These are phyloP conservation scores for Alternaria burnsii DNA, from an alignment of 2,329 filamentous ascomycete genomes.

Conservation along the genomic window DNA sequence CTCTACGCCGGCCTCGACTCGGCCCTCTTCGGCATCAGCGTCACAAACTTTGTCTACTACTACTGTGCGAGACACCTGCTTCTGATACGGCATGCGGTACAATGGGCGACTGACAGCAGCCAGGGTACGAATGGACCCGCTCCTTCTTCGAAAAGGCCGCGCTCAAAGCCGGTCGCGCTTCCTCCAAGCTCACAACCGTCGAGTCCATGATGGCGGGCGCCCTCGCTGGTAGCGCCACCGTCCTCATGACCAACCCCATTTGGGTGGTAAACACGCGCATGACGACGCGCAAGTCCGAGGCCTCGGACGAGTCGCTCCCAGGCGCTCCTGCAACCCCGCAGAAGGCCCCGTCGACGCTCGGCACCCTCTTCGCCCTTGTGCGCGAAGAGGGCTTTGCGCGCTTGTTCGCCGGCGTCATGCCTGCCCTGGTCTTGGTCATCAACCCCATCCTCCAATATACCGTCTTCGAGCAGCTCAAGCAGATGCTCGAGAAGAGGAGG, in stretches of 20 bases:
- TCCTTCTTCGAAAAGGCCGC: conserved; percentile 84
- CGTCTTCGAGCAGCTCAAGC: conserved; percentile 98
- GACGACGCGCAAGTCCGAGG: conserved; percentile 82
- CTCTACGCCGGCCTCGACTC: conserved; percentile 94
- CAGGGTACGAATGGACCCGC: conserved; percentile 94
- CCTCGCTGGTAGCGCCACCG: conserved; percentile 90
- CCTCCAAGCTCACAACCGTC: conserved; percentile 84
- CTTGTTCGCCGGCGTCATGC: conserved; percentile 90
- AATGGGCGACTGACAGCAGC: conserved; percentile 9
- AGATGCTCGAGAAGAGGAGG: conserved; percentile 77
- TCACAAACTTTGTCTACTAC: conserved; percentile 99
- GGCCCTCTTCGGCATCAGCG: conserved; percentile 94
- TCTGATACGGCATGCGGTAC: not conserved
- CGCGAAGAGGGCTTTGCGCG: conserved; percentile 83
- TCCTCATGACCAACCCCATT: conserved; percentile 96
- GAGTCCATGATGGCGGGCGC: conserved; percentile 97
- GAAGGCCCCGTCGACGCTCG: conserved; percentile 76
- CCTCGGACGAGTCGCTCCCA: conserved; percentile 51
- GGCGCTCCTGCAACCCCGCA: conserved; percentile 59
- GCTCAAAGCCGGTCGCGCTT: conserved; percentile 73
- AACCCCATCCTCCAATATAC: conserved; percentile 99
- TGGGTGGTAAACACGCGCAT: conserved; percentile 99
- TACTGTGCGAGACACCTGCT: conserved; percentile 69
- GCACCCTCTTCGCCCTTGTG: conserved; percentile 81
- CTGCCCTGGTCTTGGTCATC: conserved; percentile 91